phyloP scores from a whole-genome alignment of 116 monocot genomes.

The Cymodocea nodosa region DNA sequence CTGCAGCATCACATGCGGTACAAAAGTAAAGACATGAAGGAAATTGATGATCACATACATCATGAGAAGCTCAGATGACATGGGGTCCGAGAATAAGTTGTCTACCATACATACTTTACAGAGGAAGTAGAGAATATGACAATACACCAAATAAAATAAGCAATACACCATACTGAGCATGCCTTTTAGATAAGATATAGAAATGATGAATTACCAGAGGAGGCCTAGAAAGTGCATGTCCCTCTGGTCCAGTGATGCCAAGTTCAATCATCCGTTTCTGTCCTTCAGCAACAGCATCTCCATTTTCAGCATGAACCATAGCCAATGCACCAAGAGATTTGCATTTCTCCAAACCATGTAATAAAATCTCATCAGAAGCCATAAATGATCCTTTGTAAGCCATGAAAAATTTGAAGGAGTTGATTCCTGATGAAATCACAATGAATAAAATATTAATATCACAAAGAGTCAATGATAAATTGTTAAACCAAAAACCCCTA shows the following conservation, averaged over 20 bases:
- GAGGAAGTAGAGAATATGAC: no score
- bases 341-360: constrained; percentile 76
- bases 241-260: constrained; percentile 95
- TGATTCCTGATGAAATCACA: constrained; percentile 40
- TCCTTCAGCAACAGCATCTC: constrained; percentile 92
- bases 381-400: constrained; percentile 97
- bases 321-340: constrained; percentile 91
- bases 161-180: no score
- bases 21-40: no score
- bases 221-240: constrained; percentile 94
- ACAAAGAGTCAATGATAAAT: neutral
- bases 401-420: constrained; percentile 99
- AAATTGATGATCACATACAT: no score
- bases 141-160: no score
- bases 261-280: constrained; percentile 83
- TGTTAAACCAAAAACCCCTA: neutral
- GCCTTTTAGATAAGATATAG: no score
- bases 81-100: no score
- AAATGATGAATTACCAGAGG: constrained; percentile 42
- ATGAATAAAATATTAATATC: constrained; percentile 1
- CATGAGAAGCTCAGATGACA: no score
- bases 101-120: no score
- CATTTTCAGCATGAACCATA: constrained; percentile 99
- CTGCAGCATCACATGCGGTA: no score
- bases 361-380: constrained; percentile 78